Percentiles rank a stretch among this genome's conserved stretches.
Evolutionary conservation across 2,329 filamentous ascomycete species (phyloP).

Genomic region (Epichloe brachyelytri): DNA sequence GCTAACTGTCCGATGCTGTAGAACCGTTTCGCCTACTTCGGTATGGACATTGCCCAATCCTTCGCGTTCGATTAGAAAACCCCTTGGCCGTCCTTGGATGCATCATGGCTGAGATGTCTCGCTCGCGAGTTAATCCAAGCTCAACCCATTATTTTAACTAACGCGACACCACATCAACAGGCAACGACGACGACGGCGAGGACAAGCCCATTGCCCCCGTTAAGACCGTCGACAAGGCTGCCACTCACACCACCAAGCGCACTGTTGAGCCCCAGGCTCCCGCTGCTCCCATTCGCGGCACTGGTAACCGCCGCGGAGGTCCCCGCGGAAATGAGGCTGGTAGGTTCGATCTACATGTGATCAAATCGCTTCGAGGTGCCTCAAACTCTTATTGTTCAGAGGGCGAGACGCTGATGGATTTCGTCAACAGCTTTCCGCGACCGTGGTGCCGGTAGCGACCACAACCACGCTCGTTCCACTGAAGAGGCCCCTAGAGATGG

Average conservation of each 20-base stretch:
- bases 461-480: slow-evolving; percentile 69
- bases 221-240: slow-evolving; percentile 79
- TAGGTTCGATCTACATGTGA: slow-evolving; percentile 34
- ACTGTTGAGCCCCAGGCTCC: slow-evolving; percentile 68
- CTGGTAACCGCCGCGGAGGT: slow-evolving; percentile 39
- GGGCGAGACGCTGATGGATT: not conserved
- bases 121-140: not conserved
- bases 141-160: slow-evolving; percentile 2
- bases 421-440: slow-evolving; percentile 65
- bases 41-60: slow-evolving; percentile 42
- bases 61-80: slow-evolving; percentile 9
- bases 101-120: not conserved
- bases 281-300: slow-evolving; percentile 39
- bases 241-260: slow-evolving; percentile 66
- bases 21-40: slow-evolving; percentile 98
- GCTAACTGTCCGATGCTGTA: slow-evolving; percentile 23
- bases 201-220: slow-evolving; percentile 69
- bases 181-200: slow-evolving; percentile 48
- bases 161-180: slow-evolving; percentile 20
- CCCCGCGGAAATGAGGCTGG: slow-evolving; percentile 74
- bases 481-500: slow-evolving; percentile 49
- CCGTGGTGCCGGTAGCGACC: slow-evolving; percentile 64
- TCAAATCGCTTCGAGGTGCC: not conserved
- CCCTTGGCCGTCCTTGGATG: not conserved
- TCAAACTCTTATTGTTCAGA: not conserved